Evolutionary conservation across 148 eudicot species (phyloP), one percentile per base, ranked within the genome.

Genomic region (Chenopodium album): DNA sequence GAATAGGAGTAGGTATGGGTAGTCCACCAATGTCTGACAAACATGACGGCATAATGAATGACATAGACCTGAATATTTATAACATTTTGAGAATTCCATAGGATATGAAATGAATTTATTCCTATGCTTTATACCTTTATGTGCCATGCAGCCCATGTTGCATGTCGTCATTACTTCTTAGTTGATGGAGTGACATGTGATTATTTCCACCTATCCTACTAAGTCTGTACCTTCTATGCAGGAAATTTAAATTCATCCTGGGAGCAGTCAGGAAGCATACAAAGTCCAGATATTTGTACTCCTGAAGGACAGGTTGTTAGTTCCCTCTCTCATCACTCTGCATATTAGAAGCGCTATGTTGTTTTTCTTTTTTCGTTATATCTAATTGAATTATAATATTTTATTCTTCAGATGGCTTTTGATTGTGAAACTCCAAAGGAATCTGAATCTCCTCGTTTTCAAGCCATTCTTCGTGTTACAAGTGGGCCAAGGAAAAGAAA

Each of bases 381-480:
- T 60, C 44, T 71, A 73, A 34, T 81, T 14, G 5, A 29, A 63
- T 56, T 28, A 29, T 14, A 37, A 50, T 20, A 37, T 75, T 52
- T 20, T 63, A 26, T 28, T 62, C 78, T 20, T 8, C 77, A 97
- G 99, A 85, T 90, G 71, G 81, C 97, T 68, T 91, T 84, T 80
- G 99, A 94, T 76, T 92, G 93, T 82, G 99, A 97, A 73, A 97
- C 94, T 82, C 99, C 99, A 67, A 97, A 97, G 89, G 99, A 97
- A 85, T 97, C 99, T 62, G 99, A 97, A 87, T 97, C 99, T 84
- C 99, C 99, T 31, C 98, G 99, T 67, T 92, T 97, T 86, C 97
- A 94, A 94, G 99, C 98, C 78, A 94, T 97, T 81, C 92, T 97
- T 29, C 97, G 99, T 76, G 90, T 94, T 54, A 97, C 99, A 65